Conservation (phyloP, 208 protist species). For the Acanthamoeba sp. region DNA sequence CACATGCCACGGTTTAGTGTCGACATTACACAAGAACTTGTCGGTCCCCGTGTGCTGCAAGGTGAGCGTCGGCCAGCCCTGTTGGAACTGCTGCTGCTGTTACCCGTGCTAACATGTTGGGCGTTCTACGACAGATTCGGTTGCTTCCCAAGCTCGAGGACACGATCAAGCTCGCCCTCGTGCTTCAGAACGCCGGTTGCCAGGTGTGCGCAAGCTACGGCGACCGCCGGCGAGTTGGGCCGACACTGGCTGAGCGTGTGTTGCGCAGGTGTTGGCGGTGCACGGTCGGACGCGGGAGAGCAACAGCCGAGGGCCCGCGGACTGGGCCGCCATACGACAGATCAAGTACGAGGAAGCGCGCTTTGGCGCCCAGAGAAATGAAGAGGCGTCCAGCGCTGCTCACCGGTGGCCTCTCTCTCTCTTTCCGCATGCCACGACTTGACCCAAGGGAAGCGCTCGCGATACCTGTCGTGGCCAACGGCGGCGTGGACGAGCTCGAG, state of each 20-base stretch:
- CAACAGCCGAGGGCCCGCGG: constrained; percentile 79
- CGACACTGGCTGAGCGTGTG: not conserved
- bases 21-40: constrained; percentile 79
- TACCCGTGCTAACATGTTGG: too few relatives aligned
- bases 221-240: too few relatives aligned
- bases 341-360: constrained; percentile 79
- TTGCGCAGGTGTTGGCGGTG: constrained; percentile 78
- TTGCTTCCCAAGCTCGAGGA: constrained; percentile 76
- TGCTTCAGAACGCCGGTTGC: constrained; percentile 75
- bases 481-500: constrained; percentile 76
- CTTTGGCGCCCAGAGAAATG: too few relatives aligned
- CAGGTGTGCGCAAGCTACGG: not conserved
- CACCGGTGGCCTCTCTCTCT: too few relatives aligned
- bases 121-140: too few relatives aligned
- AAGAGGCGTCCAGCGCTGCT: too few relatives aligned
- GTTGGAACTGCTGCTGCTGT: too few relatives aligned
- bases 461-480: constrained; percentile 86
- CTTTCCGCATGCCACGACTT: too few relatives aligned
- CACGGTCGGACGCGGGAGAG: constrained; percentile 83
- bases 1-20: too few relatives aligned
- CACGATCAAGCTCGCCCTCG: constrained; percentile 78
- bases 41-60: constrained; percentile 85
- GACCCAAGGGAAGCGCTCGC: constrained; percentile 80
- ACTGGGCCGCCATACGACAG: constrained; percentile 81
- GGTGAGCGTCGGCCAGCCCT: not conserved